Base-by-base conservation (phyloP, 495 filamentous ascomycete species). In the Alectoria sarmentosa region DNA sequence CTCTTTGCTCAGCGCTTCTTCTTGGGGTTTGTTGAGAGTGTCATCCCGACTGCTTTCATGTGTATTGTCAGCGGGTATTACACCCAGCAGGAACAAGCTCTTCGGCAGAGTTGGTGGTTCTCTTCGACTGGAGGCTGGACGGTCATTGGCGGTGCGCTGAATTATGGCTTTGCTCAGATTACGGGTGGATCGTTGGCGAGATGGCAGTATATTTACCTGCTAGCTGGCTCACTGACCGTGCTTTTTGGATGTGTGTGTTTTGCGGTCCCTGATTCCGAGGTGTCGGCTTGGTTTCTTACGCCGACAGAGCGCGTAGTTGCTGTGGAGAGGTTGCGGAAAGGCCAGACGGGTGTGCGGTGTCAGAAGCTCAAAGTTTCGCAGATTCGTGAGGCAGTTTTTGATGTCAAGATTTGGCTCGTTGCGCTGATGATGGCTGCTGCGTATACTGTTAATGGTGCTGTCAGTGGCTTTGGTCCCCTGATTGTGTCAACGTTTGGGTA, bases 391-490 rank as follows among this genome's bases (percentile, higher is more conserved):
- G 74, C 77, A 1, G 52, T 79, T 0, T 60, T 75, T 7, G 83
- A 85, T 65, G 37, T 81, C 17, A 83, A 82, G 66, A 44, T 84
- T 23, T 86, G 81, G 69, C 73, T 84, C 9, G 72, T 86, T 13
- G 77, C 77, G 17, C 71, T 84, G n/a, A 84, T 84, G 74, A 84
- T 84, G 81, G 79, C 76, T 36, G 72, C 79, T 19, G 83, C 83
- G 74, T 82, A 90, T 67, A 89, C 85, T 1, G 83, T 90, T 65
- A 90, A 90, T 66, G 88, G 88, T 26, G 88, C 86, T 6, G 84
- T 90, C n/a, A 82, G 80, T n/a, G 87, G 88, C 0, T 90, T 90
- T 69, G 87, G 88, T 0, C 87, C 88, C 4, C 73, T 90, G 7
- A 90, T 91, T 64, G 87, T 92, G 4, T 83, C 79, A 3, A 91